Base-by-base conservation (phyloP, 2,329 filamentous ascomycete genomes). In the Sporothrix euskadiensis region DNA sequence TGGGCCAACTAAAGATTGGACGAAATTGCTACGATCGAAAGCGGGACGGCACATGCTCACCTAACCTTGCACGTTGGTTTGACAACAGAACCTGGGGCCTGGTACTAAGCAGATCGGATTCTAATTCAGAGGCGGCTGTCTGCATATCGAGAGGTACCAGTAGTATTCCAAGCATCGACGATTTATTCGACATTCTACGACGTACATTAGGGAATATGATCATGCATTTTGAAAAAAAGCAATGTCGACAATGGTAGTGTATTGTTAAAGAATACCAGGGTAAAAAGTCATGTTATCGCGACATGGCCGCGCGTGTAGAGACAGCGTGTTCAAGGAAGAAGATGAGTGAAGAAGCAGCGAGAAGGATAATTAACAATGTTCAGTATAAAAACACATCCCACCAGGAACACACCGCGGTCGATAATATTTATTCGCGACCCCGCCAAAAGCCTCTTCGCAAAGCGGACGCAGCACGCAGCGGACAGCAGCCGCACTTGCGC, bases 401-500 rank as follows among this genome's bases (percentile, higher is more conserved):
- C 14, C 54, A 71, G 56, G 69, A 47, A 9, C 22, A 32, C 47
- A 9, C 41, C 35, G 54, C 14, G 12, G 10, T 14, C 26, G 30
- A 30, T 26, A 61, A 61, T 69, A 61, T 19, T 19, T 61, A 71
- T 22, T 71, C 54, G 32, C 22, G 26, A 71, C 39, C n/a, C 16
- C 61, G 69, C 2, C 0, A 44, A n/a, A 30, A 22, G 26, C 7
- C 69, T 59, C 47, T 41, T 70, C 69, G 32, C 57, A 10, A 39
- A 16, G 52, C 68, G 49, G 7, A 32, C 44, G 32, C 68, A 35
- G 52, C 66, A 32, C 44, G 32, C 68, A 35, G 52, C 66, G 66
- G 47, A 30, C 66, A 39, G 47, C 66, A 69, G 66, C 66, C 66
- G 47, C 47, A 30, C 66, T 32, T 22, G 4, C 30, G 47, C 66